phyloP scores from a whole-genome alignment of 2,329 filamentous ascomycete species.

The Aureobasidium sp. region DNA sequence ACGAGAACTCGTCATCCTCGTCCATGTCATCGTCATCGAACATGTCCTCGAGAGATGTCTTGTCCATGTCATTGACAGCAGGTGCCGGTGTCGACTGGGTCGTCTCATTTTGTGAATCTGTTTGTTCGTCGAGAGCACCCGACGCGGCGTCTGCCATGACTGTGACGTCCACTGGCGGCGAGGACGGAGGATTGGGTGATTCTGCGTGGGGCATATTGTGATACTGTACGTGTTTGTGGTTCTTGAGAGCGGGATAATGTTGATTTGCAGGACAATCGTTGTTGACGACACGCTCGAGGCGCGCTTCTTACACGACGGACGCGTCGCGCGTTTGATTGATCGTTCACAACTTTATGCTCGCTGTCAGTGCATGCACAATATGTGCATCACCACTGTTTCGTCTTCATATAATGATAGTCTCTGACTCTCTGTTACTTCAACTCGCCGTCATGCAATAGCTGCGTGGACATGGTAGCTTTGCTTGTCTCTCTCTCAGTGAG shows the following conservation, averaged over 20 bases:
- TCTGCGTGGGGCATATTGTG: constrained; percentile 41
- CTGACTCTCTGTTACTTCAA: too few species aligned
- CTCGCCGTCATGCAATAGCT: too few species aligned
- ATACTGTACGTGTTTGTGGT: neutral
- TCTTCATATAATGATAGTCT: too few species aligned
- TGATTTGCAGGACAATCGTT: neutral
- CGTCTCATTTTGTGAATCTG: constrained; percentile 19
- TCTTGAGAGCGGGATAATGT: neutral
- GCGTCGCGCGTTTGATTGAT: constrained; percentile 12
- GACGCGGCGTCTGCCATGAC: constrained; percentile 29
- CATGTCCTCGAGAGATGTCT: constrained; percentile 50
- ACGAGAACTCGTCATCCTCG: constrained; percentile 51
- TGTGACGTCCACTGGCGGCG: constrained; percentile 28
- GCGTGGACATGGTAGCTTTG: too few species aligned
- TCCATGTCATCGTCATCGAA: constrained; percentile 53
- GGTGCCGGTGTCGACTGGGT: constrained; percentile 19
- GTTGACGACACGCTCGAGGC: neutral
- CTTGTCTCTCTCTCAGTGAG: too few species aligned
- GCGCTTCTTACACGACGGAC: neutral
- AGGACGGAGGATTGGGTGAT: constrained; percentile 29
- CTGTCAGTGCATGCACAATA: too few species aligned
- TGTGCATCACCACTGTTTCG: too few species aligned
- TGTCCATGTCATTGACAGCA: constrained; percentile 18
- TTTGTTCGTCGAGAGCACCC: constrained; percentile 12
- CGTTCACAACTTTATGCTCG: neutral